Evolutionary conservation across 2,329 filamentous ascomycete species (phyloP).

Genomic region (Colletotrichum sp.): DNA sequence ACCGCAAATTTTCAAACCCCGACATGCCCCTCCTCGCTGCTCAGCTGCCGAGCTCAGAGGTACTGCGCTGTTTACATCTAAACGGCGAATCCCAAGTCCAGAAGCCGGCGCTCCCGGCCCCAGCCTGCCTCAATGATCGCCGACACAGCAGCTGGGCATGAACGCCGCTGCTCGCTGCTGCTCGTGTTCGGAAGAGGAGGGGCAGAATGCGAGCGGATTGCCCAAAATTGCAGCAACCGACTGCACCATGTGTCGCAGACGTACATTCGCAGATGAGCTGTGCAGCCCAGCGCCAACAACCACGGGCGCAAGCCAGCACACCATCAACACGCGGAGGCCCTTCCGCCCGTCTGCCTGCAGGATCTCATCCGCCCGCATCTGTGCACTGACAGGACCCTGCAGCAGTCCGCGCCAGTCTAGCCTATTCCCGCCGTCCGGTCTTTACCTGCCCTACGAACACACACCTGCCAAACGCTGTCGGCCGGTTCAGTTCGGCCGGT

Average conservation of each 20-base stretch:
- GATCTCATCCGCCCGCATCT: neutral
- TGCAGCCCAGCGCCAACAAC: neutral
- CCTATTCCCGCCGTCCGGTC: neutral
- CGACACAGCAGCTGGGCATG: neutral
- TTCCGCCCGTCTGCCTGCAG: neutral
- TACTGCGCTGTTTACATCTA: neutral
- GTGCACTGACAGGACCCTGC: neutral
- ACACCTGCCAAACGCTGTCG: neutral
- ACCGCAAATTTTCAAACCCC: neutral
- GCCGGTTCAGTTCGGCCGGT: neutral
- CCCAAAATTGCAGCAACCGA: neutral
- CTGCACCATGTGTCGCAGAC: neutral
- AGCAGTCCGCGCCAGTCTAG: neutral
- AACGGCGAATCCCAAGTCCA: neutral
- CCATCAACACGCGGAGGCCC: neutral
- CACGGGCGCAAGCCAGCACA: neutral
- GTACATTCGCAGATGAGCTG: neutral
- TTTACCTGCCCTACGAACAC: neutral
- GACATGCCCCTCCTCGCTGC: neutral
- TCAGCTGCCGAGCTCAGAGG: neutral
- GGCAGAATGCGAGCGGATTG: neutral
- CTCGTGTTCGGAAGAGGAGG: neutral
- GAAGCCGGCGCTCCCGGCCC: neutral
- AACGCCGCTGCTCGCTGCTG: neutral
- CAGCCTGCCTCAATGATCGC: neutral